Conservation (phyloP, 169 alveolate species). For the Cryptosporidium meleagridis region DNA sequence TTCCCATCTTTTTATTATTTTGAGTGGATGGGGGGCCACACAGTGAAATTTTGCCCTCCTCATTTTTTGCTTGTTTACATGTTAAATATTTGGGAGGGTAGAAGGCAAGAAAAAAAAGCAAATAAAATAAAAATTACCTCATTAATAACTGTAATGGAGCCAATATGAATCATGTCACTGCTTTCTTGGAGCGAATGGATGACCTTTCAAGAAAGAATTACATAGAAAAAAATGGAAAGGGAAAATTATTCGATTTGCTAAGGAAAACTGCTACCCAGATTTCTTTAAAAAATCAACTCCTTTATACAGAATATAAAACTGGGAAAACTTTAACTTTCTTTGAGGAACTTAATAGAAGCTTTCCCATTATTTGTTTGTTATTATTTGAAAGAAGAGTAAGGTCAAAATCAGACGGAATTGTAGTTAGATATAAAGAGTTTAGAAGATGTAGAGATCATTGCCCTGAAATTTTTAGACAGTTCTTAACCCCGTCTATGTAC, state of each 20-base stretch:
- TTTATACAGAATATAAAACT: constrained; percentile 12
- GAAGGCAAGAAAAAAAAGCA: background rate
- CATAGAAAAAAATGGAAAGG: constrained; percentile 47
- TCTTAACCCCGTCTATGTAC: constrained; percentile 58
- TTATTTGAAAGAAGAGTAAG: constrained; percentile 68
- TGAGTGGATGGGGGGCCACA: constrained; percentile 74
- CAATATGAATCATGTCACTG: constrained; percentile 11
- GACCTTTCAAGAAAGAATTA: constrained; percentile 21
- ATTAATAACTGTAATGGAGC: background rate
- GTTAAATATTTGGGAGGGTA: background rate
- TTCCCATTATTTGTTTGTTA: constrained; percentile 34
- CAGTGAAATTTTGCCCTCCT: constrained; percentile 1
- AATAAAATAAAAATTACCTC: background rate
- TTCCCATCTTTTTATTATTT: background rate
- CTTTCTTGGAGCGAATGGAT: constrained; percentile 10
- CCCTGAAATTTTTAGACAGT: constrained; percentile 59
- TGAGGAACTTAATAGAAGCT: constrained; percentile 45
- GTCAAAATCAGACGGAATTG: constrained; percentile 69
- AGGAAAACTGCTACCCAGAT: constrained; percentile 43
- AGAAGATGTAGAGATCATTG: constrained; percentile 47
- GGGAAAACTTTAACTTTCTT: constrained; percentile 25
- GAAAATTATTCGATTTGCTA: constrained; percentile 18
- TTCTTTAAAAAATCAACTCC: constrained; percentile 24
- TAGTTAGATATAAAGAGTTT: constrained; percentile 50
- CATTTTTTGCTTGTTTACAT: constrained; percentile 5